phyloP scores from a whole-genome alignment of 257 asterid genomes.

The Solanum gandarillasii region DNA sequence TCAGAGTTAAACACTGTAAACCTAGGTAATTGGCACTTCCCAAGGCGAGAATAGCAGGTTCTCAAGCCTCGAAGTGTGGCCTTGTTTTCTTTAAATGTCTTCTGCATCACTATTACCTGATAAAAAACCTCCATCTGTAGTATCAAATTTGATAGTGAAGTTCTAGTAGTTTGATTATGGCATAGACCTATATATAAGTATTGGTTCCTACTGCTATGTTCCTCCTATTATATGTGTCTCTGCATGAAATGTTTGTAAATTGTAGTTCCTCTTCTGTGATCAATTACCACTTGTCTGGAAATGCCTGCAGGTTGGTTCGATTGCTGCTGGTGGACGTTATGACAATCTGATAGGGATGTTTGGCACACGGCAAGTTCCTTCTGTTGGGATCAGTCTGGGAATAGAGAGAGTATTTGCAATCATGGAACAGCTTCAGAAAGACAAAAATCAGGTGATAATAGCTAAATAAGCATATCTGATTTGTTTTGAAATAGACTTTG shows the following conservation, averaged over 20 bases:
- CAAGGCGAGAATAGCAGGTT: not conserved
- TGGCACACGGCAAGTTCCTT: conserved; percentile 83
- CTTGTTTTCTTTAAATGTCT: not conserved
- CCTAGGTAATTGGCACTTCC: not conserved
- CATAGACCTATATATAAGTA: not conserved
- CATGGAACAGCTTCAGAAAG: conserved; percentile 71
- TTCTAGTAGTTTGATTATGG: not conserved
- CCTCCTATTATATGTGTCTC: not conserved
- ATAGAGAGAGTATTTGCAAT: conserved; percentile 86
- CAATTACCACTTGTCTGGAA: not conserved
- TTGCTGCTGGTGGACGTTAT: conserved; percentile 97
- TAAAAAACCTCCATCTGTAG: not conserved
- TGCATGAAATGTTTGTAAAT: not conserved
- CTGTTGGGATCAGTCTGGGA: conserved; percentile 93
- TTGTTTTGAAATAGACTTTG: not conserved
- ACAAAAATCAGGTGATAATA: conserved; percentile 47
- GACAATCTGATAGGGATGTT: conserved; percentile 85
- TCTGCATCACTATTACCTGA: not conserved
- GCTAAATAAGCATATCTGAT: not conserved
- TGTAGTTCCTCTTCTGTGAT: not conserved
- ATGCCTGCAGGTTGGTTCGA: conserved; percentile 75
- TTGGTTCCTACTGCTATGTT: not conserved
- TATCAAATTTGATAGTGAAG: not conserved
- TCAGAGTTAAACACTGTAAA: not conserved
- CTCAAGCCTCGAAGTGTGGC: not conserved